phyloP scores from a whole-genome alignment of 2,329 filamentous ascomycete species.

The Verticillium tricorpus region DNA sequence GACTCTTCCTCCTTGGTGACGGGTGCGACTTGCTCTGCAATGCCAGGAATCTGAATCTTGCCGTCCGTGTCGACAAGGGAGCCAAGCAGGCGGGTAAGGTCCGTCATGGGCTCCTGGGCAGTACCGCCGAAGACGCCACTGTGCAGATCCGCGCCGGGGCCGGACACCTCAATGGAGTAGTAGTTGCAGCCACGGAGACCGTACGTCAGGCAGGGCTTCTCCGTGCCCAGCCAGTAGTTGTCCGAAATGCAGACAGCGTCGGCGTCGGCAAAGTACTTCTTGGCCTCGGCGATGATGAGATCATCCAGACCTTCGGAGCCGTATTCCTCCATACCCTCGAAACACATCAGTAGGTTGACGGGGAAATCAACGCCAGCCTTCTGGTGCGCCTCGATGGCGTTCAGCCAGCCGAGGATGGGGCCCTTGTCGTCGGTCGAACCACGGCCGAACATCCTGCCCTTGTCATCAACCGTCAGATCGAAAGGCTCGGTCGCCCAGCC shows the following conservation, averaged over 20 bases:
- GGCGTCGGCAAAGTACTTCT: slow-evolving; percentile 91
- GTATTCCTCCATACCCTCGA: slow-evolving; percentile 99
- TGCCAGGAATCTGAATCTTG: slow-evolving; percentile 90
- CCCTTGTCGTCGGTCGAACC: slow-evolving; percentile 98
- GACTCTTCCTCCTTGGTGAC: slow-evolving; percentile 80
- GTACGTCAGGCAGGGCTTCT: slow-evolving; percentile 97
- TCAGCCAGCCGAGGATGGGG: slow-evolving; percentile 93
- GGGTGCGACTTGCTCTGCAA: slow-evolving; percentile 88
- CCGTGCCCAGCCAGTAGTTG: slow-evolving; percentile 99
- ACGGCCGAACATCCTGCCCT: slow-evolving; percentile 93
- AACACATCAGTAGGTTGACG: slow-evolving; percentile 98
- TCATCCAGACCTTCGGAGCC: slow-evolving; percentile 95
- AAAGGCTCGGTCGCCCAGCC: slow-evolving; percentile 97
- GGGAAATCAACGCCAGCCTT: slow-evolving; percentile 92
- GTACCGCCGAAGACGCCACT: slow-evolving; percentile 96
- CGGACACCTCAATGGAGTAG: slow-evolving; percentile 87
- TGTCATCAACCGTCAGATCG: slow-evolving; percentile 77
- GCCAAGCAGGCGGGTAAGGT: slow-evolving; percentile 76
- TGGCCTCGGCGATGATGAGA: slow-evolving; percentile 84
- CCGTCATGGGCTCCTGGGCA: slow-evolving; percentile 97
- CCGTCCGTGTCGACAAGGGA: slow-evolving; percentile 85
- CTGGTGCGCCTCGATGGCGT: slow-evolving; percentile 96
- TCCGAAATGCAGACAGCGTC: slow-evolving; percentile 98
- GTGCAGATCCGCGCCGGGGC: slow-evolving; percentile 90
- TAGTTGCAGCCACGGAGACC: slow-evolving; percentile 97